Conservation (phyloP, 306 rosid species). For the Pyrus communis region DNA sequence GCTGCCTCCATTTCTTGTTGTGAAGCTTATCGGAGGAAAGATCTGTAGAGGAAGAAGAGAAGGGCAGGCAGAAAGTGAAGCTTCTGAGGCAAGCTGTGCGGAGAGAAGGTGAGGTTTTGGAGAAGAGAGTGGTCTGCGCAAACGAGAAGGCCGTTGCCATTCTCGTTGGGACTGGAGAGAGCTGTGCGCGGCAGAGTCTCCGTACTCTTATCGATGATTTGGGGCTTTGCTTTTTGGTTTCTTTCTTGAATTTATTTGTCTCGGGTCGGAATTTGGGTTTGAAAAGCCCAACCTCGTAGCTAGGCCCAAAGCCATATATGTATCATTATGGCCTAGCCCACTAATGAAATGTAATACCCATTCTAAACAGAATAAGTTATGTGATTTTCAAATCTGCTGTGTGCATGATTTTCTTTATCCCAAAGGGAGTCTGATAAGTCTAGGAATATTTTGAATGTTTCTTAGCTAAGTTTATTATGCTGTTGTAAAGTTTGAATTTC, state of each 20-base stretch:
- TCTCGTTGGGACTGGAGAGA: not conserved
- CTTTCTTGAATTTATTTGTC: not conserved
- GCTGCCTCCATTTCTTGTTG: slow-evolving; percentile 63
- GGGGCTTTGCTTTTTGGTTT: not conserved
- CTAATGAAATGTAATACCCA: too few species aligned
- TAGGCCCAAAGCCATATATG: too few species aligned
- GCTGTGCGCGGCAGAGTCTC: not conserved
- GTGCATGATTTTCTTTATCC: too few species aligned
- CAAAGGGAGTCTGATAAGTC: too few species aligned
- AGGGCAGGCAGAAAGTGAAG: slow-evolving; percentile 33
- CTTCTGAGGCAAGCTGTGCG: slow-evolving; percentile 31
- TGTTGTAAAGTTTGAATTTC: too few species aligned
- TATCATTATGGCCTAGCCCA: too few species aligned
- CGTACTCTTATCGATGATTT: not conserved
- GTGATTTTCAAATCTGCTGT: too few species aligned
- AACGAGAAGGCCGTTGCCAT: slow-evolving; percentile 37
- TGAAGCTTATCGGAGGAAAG: slow-evolving; percentile 25
- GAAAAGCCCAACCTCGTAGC: not conserved
- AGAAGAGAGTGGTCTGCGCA: slow-evolving; percentile 34
- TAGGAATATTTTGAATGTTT: too few species aligned
- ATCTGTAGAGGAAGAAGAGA: slow-evolving; percentile 35
- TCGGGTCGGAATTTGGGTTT: not conserved
- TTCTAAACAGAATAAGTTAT: too few species aligned
- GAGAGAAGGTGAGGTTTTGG: slow-evolving; percentile 31
- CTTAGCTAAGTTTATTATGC: too few species aligned